Evolutionary conservation across 2,329 filamentous ascomycete species (phyloP).

Genomic region (Ascochyta fabae): DNA sequence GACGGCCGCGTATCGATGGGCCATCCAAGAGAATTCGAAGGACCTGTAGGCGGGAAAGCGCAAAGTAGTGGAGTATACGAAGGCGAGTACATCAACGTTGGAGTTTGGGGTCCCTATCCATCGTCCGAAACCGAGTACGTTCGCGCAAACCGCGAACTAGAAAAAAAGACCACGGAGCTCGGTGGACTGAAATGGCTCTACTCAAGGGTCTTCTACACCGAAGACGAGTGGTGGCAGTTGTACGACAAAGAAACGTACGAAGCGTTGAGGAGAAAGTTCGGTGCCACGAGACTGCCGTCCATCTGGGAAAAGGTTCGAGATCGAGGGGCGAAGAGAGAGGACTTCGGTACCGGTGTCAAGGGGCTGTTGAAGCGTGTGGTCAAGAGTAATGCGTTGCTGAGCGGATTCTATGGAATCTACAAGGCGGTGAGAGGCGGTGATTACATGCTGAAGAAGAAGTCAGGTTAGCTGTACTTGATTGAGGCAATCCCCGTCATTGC

Average conservation of each 20-base stretch:
- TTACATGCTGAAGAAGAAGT: constrained; percentile 40
- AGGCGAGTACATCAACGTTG: constrained; percentile 50
- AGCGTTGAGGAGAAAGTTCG: constrained; percentile 66
- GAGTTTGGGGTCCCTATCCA: constrained; percentile 79
- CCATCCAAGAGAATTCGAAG: constrained; percentile 25
- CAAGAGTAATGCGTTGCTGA: constrained; percentile 40
- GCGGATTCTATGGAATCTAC: constrained; percentile 49
- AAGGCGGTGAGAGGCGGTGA: constrained; percentile 44
- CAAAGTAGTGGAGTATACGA: constrained; percentile 14
- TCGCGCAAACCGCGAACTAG: constrained; percentile 71
- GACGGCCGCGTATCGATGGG: constrained; percentile 42
- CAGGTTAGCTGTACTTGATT: not conserved
- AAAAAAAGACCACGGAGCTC: constrained; percentile 70
- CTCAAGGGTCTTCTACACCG: constrained; percentile 82
- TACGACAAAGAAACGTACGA: constrained; percentile 70
- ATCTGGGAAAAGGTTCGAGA: constrained; percentile 71
- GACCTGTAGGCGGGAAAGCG: constrained; percentile 8
- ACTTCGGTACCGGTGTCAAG: constrained; percentile 27
- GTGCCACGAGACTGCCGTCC: constrained; percentile 66
- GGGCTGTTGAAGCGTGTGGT: constrained; percentile 31
- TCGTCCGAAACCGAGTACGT: constrained; percentile 65
- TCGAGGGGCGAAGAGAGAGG: constrained; percentile 39
- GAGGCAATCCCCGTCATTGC: not conserved
- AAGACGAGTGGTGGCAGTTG: constrained; percentile 71
- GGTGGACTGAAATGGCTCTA: constrained; percentile 88